Evolutionary conservation across 768 basidiomycete species (phyloP), one percentile per base, ranked within the genome.

Genomic region (Russula dissimulans): DNA sequence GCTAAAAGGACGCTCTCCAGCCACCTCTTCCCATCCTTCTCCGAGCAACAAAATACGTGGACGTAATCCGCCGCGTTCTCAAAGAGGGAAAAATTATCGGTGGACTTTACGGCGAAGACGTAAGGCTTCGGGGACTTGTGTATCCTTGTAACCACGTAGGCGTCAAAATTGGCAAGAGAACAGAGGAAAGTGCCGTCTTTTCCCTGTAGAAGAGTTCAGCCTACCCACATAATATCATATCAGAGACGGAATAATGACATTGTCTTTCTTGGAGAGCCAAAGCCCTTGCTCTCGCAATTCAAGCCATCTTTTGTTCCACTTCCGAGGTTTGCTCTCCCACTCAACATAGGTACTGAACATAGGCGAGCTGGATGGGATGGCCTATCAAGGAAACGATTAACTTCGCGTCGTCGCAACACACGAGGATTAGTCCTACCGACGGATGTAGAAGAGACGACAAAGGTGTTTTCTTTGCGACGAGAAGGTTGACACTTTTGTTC

Each of bases 251-350:
- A 57, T 26, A 75, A 81, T 64, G 65, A 94, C 93, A 69, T 83
- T 87, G 56, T 97, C 92, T 17, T 89, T 86, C 73, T 97, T 98
- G 34, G 91, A 87, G 41, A 95, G 70, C 80, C 86, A 95, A 56
- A 98, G 69, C 61, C 83, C 81, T 64, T 95, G 91, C 67, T 95
- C 92, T 50, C 90, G 80, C 29, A 97, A 80, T 67, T 86, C 84
- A 69, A 99, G 77, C 83, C 86, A 95, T 38, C 92, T 82, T 73
- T 97, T 97, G 57, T 78, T 86, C 97, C 95, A 99, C 72, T 97
- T 97, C 39, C 93, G 93, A 60, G 87, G 83, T 74, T 95, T 97
- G 47, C 77, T 78, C 75, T 95, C 91, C 81, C 85, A 89, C 70
- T 97, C 90, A 29, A 97, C 83, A 67, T 85, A 93, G 6, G 87